Base-by-base conservation (phyloP, 495 filamentous ascomycete species). In the Xylaria venustula region DNA sequence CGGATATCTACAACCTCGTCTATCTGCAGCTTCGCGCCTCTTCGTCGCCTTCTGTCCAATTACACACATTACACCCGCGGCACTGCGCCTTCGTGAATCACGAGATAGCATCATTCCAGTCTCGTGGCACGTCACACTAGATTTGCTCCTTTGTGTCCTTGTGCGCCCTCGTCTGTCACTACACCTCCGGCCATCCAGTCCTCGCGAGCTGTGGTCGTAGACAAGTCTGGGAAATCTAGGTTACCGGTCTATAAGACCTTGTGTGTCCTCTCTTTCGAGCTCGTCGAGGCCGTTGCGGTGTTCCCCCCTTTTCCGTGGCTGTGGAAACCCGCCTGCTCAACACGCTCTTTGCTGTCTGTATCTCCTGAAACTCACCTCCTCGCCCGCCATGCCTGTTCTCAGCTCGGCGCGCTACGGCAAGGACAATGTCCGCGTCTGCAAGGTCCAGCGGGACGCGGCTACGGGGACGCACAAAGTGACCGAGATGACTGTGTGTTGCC, bases 351-450 rank as follows among this genome's bases (percentile, higher is more conserved):
- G 36, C 57, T 23, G 6, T 30, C n/a, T n/a, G 17, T 7, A 20
- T n/a, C 11, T n/a, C 44, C 23, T 8, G 6, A 28, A 1, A 15
- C 23, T 3, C 11, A n/a, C 23, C 26, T 19, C 37, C n/a, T 23
- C n/a, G 8, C 22, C 28, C 49, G 19, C 30, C 40, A 85, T 86
- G 83, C 73, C 85, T 57, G 74, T 79, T 67, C 77, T 95, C 55
- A 80, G 87, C 61, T 81, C 89, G 72, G 90, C 91, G 69, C 87
- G 88, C 68, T 95, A 95, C 75, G 91, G 91, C 79, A 95, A 95
- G 86, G 93, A 97, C 84, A 98, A 98, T 81, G 88, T 98, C 81
- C 92, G 94, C 70, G 87, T 98, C 62, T 93, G 88, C 84, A 98
- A 98, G 77, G 91, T 96, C 68, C 82, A 94, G 65, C 83, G 84